Evolutionary conservation across 2,329 filamentous ascomycete species (phyloP), one percentile per base, ranked within the genome.

Genomic region (Cyphellophora europaea): DNA sequence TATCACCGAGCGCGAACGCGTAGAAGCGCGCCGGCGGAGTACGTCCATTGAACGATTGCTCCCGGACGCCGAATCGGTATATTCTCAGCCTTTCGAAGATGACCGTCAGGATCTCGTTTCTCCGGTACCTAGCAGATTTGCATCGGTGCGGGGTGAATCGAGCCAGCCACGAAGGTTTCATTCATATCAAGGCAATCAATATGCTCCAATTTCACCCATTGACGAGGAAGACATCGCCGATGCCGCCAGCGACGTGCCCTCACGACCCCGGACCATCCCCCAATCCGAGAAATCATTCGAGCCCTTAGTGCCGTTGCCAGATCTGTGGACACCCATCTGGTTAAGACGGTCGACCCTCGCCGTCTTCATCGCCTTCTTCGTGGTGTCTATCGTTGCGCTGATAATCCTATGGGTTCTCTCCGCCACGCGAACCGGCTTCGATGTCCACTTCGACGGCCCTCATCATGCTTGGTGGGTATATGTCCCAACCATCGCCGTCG

Each of bases 401-500:
- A 21, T 46, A n/a, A 33, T 44, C 10, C 37, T 47, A 6, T 47
- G 45, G 43, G 33, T 43, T 17, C 37, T 33, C 28, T 35, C 43
- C 11, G 18, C 34, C 5, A 30, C 29, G 18, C 36, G 42, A 15
- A 29, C 43, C 33, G 48, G 48, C 5, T 49, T 47, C 19, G 16
- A 35, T 10, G 30, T 44, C 18, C 35, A 33, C 12, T 11, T 17
- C 27, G 35, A 32, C 10, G 36, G 33, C 11, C 40, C 37, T 8
- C 43, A 38, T 27, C 48, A 50, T 34, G 43, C 47, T 33, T 38
- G 41, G 3, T 50, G 48, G 48, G 36, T 42, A 5, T 50, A 50
- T 38, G 37, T 41, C 2, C 48, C 48, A 3, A 50, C 48, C 8
- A 35, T 45, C 41, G 43, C 57, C 21, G 44, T 56, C 28, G 50